Conservation (phyloP, 2,329 filamentous ascomycete genomes). For the Fusarium graminum region DNA sequence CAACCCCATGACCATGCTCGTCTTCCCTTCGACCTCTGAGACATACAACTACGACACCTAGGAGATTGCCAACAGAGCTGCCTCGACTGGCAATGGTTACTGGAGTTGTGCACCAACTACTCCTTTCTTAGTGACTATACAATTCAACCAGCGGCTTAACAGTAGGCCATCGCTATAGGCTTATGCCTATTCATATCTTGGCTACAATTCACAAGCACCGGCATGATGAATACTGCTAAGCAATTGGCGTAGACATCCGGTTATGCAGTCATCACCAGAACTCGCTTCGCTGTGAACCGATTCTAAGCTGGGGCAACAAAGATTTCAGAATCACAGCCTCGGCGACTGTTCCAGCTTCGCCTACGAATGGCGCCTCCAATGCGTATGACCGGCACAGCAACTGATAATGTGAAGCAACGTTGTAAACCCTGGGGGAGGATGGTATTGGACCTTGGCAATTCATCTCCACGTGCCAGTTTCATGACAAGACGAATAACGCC, state of each 20-base stretch:
- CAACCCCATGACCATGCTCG: not conserved
- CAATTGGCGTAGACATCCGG: not conserved
- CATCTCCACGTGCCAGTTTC: conserved; percentile 13
- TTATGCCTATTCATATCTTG: not conserved
- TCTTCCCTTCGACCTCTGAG: not conserved
- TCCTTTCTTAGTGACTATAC: not conserved
- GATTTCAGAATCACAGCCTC: not conserved
- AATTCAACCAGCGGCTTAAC: not conserved
- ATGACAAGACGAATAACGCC: conserved; percentile 8
- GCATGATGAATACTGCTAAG: not conserved
- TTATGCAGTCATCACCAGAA: not conserved
- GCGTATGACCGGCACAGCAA: not conserved
- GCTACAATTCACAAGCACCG: not conserved
- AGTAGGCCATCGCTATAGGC: not conserved
- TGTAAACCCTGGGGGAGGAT: conserved; percentile 12
- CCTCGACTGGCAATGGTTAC: not conserved
- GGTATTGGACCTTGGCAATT: not conserved
- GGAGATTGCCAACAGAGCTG: not conserved
- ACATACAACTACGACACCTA: not conserved
- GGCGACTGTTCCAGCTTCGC: not conserved
- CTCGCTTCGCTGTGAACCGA: not conserved
- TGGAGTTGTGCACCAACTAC: not conserved
- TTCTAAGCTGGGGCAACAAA: not conserved
- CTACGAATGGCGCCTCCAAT: not conserved
- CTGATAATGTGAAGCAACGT: conserved; percentile 12